These are phyloP conservation scores for Ampelocalamus luodianensis DNA, from an alignment of 176 grass and related monocot genomes.

Conservation along the genomic window DNA sequence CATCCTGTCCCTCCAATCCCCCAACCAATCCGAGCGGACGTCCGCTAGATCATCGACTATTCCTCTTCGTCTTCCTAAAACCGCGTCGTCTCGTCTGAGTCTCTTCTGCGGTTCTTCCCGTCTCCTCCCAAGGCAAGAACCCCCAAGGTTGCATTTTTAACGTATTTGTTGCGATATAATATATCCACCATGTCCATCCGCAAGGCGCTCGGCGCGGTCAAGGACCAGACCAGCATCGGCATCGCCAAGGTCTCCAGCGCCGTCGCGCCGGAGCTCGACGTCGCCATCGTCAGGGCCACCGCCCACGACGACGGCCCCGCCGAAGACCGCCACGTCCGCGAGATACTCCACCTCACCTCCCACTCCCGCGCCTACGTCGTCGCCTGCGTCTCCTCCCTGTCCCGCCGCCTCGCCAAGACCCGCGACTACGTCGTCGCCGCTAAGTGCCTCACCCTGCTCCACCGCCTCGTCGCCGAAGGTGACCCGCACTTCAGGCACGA, in stretches of 20 bases:
- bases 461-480: slow-evolving; percentile 65
- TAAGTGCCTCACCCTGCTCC: slow-evolving; percentile 70
- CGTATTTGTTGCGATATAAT: background rate
- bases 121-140: background rate
- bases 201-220: slow-evolving; percentile 75
- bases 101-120: background rate
- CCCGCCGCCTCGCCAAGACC: slow-evolving; percentile 62
- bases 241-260: slow-evolving; percentile 67
- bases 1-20: background rate
- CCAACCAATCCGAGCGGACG: background rate
- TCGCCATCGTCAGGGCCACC: slow-evolving; percentile 73
- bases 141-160: background rate
- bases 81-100: background rate
- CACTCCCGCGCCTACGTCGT: slow-evolving; percentile 33
- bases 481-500: slow-evolving; percentile 62
- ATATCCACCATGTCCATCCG: slow-evolving; percentile 56
- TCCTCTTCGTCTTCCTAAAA: background rate
- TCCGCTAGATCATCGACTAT: background rate
- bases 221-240: slow-evolving; percentile 83
- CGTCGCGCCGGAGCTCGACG: slow-evolving; percentile 71
- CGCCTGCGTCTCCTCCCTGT: slow-evolving; percentile 56
- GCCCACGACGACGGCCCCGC: slow-evolving; percentile 66
- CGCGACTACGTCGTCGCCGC: slow-evolving; percentile 82
- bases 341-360: slow-evolving; percentile 59
- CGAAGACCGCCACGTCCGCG: slow-evolving; percentile 56